phyloP scores from a whole-genome alignment of 1,139 yeast species.

The Suhomyces bokatorum region DNA sequence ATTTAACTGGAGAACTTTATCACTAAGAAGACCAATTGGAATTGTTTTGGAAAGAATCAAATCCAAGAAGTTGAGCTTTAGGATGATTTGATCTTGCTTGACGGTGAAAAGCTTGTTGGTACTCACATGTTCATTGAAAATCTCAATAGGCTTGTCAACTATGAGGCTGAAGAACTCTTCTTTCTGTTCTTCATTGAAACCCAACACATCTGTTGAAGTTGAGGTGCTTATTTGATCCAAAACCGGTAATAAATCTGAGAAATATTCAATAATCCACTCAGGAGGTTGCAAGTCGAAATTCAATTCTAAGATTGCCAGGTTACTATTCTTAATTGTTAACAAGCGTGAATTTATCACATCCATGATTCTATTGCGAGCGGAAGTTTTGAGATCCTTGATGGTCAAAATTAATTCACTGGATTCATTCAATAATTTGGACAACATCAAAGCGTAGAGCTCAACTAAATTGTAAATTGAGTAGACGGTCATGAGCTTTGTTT shows the following conservation, averaged over 20 bases:
- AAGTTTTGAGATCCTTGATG: conserved; percentile 26
- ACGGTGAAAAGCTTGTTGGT: conserved; percentile 26
- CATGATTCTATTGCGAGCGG: conserved; percentile 44
- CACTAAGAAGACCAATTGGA: conserved; percentile 42
- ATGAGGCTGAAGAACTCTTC: conserved; percentile 36
- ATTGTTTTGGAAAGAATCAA: conserved; percentile 55
- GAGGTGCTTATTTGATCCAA: conserved; percentile 41
- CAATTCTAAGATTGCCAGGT: conserved; percentile 43
- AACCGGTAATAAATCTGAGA: conserved; percentile 50
- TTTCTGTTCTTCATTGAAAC: conserved; percentile 35
- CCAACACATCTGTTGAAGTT: conserved; percentile 31
- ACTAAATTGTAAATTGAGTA: conserved; percentile 63
- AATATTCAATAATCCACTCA: conserved; percentile 67
- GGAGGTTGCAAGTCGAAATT: conserved; percentile 62
- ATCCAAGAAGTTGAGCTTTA: conserved; percentile 61
- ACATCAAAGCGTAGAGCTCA: conserved; percentile 70
- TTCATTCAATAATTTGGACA: conserved; percentile 44
- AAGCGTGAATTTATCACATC: conserved; percentile 42
- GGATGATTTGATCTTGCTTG: conserved; percentile 41
- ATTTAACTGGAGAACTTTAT: conserved; percentile 42
- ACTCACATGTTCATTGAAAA: conserved; percentile 39
- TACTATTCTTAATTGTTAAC: conserved; percentile 40
- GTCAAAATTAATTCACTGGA: conserved; percentile 25
- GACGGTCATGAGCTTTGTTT: conserved; percentile 55
- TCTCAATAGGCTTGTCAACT: conserved; percentile 50